Conservation (phyloP, 2,329 filamentous ascomycete genomes). For the Bipolaris zeicola region DNA sequence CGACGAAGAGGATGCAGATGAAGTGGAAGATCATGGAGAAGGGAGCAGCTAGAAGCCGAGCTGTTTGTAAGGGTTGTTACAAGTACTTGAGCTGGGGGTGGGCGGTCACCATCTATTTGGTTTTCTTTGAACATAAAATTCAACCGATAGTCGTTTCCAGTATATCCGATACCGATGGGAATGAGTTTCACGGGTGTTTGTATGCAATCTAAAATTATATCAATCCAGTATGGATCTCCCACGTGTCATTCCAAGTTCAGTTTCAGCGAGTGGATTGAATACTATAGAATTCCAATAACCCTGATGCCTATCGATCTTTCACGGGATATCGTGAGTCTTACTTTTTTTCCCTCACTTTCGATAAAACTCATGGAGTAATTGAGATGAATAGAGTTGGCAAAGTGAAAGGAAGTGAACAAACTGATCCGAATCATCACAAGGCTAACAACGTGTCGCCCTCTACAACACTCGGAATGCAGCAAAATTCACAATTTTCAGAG, state of each 20-base stretch:
- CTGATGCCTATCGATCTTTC: too few species aligned
- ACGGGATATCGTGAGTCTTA: too few species aligned
- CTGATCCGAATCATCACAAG: neutral
- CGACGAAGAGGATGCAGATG: neutral
- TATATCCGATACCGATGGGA: too few species aligned
- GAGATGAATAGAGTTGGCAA: neutral
- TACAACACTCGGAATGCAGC: neutral
- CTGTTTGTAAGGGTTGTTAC: neutral
- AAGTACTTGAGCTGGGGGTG: neutral
- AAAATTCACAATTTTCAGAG: too few species aligned
- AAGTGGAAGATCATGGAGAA: neutral
- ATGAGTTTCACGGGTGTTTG: too few species aligned
- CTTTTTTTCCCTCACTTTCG: neutral
- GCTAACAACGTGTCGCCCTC: neutral
- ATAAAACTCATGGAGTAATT: neutral
- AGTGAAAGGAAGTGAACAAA: neutral
- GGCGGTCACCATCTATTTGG: neutral
- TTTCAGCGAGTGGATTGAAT: too few species aligned
- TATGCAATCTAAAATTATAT: too few species aligned
- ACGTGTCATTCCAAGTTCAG: too few species aligned
- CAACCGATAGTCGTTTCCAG: too few species aligned
- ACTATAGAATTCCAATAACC: too few species aligned
- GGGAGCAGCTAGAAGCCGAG: too few species aligned
- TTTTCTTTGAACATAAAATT: neutral
- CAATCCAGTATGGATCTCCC: too few species aligned